Conservation (phyloP, 805 yeast species). For the Ogataea nakhonphanomensis region DNA sequence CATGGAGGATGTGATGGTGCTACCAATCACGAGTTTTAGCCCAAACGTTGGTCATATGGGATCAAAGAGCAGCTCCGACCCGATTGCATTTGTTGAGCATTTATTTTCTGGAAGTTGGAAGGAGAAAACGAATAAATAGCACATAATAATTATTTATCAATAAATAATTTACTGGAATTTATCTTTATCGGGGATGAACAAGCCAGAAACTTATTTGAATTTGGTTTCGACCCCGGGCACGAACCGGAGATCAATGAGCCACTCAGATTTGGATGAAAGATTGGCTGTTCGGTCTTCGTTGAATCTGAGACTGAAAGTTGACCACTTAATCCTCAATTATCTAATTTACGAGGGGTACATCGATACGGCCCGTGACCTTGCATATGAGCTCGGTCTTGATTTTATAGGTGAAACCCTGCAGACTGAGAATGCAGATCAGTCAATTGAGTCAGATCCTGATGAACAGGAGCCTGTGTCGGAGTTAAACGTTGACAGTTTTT, state of each 20-base stretch:
- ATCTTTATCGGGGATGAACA: conserved; percentile 1
- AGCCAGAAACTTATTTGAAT: conserved; percentile 5
- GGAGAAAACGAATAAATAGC: neutral
- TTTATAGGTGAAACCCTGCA: conserved; percentile 10
- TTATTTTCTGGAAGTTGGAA: conserved; percentile 69
- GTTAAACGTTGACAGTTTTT: conserved; percentile 4
- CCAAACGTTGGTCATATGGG: conserved; percentile 76
- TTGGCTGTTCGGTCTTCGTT: conserved; percentile 6
- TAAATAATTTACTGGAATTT: neutral
- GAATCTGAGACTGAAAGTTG: conserved; percentile 33
- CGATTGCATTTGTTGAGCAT: conserved; percentile 58
- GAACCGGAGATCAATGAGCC: too few species aligned
- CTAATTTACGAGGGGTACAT: conserved; percentile 76
- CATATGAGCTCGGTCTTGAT: conserved; percentile 49
- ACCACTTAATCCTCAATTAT: conserved; percentile 63
- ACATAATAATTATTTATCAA: neutral
- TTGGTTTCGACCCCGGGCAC: neutral
- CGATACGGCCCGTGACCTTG: conserved; percentile 59
- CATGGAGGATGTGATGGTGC: conserved; percentile 63
- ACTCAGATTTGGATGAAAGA: conserved; percentile 1
- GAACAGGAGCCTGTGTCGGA: conserved; percentile 26
- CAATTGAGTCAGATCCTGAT: neutral
- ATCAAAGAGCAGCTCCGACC: conserved; percentile 39
- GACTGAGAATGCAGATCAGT: neutral
- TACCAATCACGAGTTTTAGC: conserved; percentile 68